Conservation (phyloP, 352 stramenopile genomes). For the Phytophthora pistaciae region DNA sequence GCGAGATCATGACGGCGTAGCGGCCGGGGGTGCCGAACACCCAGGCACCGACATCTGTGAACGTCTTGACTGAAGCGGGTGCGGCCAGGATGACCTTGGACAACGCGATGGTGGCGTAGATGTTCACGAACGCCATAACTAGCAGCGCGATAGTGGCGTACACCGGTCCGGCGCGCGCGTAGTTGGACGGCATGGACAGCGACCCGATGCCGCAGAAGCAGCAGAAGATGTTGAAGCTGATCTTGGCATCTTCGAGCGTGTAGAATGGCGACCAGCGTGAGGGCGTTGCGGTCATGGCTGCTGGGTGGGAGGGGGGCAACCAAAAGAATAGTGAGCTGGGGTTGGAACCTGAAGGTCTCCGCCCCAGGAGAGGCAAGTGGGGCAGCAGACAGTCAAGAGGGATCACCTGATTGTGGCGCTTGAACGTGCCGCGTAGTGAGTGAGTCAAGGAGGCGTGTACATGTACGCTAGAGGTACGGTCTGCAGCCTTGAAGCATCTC, state of each 20-base stretch:
- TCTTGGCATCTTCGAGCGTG: constrained; percentile 67
- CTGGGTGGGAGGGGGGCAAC: constrained; percentile 1
- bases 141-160: constrained; percentile 56
- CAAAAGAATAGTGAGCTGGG: constrained; percentile 28
- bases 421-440: neutral
- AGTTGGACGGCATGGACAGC: constrained; percentile 77
- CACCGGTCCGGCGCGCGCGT: constrained; percentile 54
- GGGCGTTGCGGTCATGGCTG: constrained; percentile 16
- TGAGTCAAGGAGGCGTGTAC: neutral
- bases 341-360: neutral
- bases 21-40: constrained; percentile 47
- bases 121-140: constrained; percentile 74
- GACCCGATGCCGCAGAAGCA: constrained; percentile 75
- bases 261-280: constrained; percentile 32
- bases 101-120: constrained; percentile 61
- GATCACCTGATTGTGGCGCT: neutral
- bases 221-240: constrained; percentile 72
- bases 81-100: constrained; percentile 51
- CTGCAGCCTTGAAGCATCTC: neutral
- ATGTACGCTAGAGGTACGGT: neutral
- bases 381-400: neutral
- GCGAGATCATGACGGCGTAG: constrained; percentile 53
- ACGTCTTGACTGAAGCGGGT: constrained; percentile 51
- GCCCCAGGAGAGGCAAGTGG: neutral
- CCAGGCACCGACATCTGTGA: constrained; percentile 56